Conservation (phyloP, 2,329 filamentous ascomycete genomes). For the Pestalotiopsis sp. region DNA sequence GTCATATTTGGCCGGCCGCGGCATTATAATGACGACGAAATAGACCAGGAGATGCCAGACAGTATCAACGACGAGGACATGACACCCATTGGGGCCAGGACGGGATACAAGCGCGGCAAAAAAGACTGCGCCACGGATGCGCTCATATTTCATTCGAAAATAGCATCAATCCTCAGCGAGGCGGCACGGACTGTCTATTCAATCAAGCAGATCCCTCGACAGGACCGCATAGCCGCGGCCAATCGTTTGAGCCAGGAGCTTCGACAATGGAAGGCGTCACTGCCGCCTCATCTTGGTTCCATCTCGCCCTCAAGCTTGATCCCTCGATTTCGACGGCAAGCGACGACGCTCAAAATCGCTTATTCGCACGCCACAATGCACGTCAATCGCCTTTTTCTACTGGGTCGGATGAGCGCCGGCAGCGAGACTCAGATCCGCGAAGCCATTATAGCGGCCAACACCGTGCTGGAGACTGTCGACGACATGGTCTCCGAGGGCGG, state of each 20-base stretch:
- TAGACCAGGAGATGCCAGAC: slow-evolving; percentile 62
- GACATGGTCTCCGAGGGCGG: slow-evolving; percentile 38
- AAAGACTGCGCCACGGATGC: slow-evolving; percentile 54
- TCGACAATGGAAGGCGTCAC: slow-evolving; percentile 37
- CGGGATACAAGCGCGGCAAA: slow-evolving; percentile 26
- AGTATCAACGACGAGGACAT: slow-evolving; percentile 60
- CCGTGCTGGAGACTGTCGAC: slow-evolving; percentile 46
- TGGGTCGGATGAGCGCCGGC: slow-evolving; percentile 31
- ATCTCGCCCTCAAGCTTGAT: slow-evolving; percentile 48
- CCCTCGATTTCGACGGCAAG: slow-evolving; percentile 48
- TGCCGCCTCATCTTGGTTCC: slow-evolving; percentile 46
- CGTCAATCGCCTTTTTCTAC: slow-evolving; percentile 55
- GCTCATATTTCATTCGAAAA: slow-evolving; percentile 43
- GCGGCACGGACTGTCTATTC: slow-evolving; percentile 35
- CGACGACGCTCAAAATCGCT: slow-evolving; percentile 54
- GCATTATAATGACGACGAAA: slow-evolving; percentile 64
- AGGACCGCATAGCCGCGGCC: slow-evolving; percentile 38
- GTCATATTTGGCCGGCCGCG: slow-evolving; percentile 65
- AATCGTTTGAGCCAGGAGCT: slow-evolving; percentile 40
- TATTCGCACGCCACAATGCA: slow-evolving; percentile 60
- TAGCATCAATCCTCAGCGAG: slow-evolving; percentile 7
- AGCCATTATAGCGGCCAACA: slow-evolving; percentile 34
- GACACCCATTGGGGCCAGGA: slow-evolving; percentile 39
- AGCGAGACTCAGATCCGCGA: slow-evolving; percentile 32
- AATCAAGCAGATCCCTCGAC: slow-evolving; percentile 35